Conservation (phyloP, 2,329 filamentous ascomycete species). For the Nemania bipapillata region DNA sequence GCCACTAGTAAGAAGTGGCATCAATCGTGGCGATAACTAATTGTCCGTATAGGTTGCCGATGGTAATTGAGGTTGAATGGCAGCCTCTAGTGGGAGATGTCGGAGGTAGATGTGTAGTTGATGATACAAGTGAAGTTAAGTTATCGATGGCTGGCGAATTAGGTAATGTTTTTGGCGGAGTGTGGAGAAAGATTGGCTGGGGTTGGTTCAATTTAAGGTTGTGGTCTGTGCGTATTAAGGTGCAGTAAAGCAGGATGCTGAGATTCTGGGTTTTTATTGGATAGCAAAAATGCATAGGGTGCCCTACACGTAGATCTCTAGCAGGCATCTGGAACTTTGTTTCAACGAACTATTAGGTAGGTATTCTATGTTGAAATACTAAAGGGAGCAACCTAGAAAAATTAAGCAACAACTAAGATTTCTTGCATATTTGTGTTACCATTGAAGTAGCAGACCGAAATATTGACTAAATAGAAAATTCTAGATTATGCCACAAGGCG, state of each 20-base stretch:
- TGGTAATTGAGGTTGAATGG: background rate
- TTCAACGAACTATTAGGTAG: background rate
- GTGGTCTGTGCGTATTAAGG: slow-evolving; percentile 23
- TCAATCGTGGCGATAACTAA: background rate
- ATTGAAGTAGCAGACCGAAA: background rate
- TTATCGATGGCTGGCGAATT: slow-evolving; percentile 31
- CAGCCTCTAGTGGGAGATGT: background rate
- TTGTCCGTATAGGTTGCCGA: background rate
- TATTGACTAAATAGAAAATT: background rate
- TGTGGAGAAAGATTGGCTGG: slow-evolving; percentile 9
- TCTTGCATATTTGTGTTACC: background rate
- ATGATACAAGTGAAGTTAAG: slow-evolving; percentile 25
- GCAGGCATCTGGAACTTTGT: background rate
- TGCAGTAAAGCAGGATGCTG: background rate
- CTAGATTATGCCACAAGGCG: background rate
- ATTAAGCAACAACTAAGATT: background rate
- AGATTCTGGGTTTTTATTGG: slow-evolving; percentile 24
- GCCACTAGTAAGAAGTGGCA: background rate
- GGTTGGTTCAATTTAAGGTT: slow-evolving; percentile 19
- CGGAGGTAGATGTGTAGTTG: slow-evolving; percentile 16
- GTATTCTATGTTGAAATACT: no score
- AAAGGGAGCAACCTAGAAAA: background rate
- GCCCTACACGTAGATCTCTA: background rate
- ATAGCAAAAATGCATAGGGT: slow-evolving; percentile 5
- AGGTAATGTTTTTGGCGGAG: slow-evolving; percentile 21